Evolutionary conservation across 163 green algal genomes (phyloP).

Genomic region (Volvox carteri): DNA sequence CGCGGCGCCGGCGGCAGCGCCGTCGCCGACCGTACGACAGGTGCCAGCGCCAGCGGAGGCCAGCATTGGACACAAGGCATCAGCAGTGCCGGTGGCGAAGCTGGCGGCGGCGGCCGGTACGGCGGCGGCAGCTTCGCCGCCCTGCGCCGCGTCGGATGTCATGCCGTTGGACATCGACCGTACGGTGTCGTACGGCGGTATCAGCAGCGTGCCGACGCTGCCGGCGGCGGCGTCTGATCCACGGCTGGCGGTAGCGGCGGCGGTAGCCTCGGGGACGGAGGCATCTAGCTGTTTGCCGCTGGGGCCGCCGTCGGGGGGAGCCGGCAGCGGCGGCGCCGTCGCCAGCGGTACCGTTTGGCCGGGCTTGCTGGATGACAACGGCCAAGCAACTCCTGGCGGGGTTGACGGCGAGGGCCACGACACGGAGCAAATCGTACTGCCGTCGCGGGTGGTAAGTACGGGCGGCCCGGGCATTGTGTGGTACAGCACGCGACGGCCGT

Average conservation of each 20-base stretch:
- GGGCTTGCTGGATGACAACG: background rate
- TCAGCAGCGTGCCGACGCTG: slow-evolving; percentile 1
- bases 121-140: background rate
- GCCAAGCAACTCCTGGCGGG: background rate
- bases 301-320: background rate
- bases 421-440: background rate
- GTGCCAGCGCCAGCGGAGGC: background rate
- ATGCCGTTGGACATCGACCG: background rate
- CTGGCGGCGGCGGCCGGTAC: no score
- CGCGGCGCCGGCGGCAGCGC: background rate
- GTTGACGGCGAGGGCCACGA: background rate
- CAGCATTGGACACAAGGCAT: background rate
- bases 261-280: background rate
- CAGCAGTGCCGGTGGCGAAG: background rate
- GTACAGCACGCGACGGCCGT: slow-evolving; percentile 35
- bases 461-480: slow-evolving; percentile 30
- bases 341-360: background rate
- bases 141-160: background rate
- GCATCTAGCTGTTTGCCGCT: background rate
- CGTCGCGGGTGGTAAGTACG: slow-evolving; percentile 9
- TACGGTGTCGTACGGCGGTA: background rate
- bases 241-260: background rate
- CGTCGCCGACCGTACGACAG: background rate
- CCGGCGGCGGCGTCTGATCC: background rate
- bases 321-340: background rate